Evolutionary conservation across 805 yeast species (phyloP), one percentile per base, ranked within the genome.

Genomic region (Schwanniomyces sp.): DNA sequence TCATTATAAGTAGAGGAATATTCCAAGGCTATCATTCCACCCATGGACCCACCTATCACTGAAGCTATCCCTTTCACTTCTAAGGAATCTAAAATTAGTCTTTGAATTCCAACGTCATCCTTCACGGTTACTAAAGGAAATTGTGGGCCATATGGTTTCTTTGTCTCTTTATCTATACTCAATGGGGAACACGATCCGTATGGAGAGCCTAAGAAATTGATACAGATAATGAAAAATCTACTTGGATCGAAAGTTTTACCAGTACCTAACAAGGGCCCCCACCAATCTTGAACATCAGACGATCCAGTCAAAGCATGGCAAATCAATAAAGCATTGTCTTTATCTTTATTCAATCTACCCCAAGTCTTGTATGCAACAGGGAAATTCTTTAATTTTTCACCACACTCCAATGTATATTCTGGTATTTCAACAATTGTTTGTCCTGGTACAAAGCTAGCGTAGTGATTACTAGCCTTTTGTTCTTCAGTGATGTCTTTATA

Each of bases 31-130:
- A 91, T 71, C 98, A 94, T 94, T 16, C 99, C 99, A 37, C 99
- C 99, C 99, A 94, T 94, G 24, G 98, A 91, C 0, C 99, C 99
- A 34, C 99, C 99, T 48, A 94, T 81, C 14, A 87, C 95, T 44
- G 85, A 80, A 1, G 97, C 97, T 26, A 92, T 73, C 48, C 83
- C 79, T 45, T 76, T 78, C n/a, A 94, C 89, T 0, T 89, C 91
- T 40, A 94, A 67, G 4, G 84, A 81, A 54, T 91, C 97, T 42
- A 94, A 70, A 2, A 92, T 85, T 43, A 85, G 62, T 55, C 75
- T 81, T 58, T 94, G 98, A 10, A 91, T 80, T 6, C 78, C 75
- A 4, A 91, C 89, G 59, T 94, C 99, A 61, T 94, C 99, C 52
- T 96, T 81, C n/a, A 91, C 86, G 0, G 98, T 91, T 26, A 90